Base-by-base conservation (phyloP, 2,329 filamentous ascomycete genomes). In the Piedraia hortae region DNA sequence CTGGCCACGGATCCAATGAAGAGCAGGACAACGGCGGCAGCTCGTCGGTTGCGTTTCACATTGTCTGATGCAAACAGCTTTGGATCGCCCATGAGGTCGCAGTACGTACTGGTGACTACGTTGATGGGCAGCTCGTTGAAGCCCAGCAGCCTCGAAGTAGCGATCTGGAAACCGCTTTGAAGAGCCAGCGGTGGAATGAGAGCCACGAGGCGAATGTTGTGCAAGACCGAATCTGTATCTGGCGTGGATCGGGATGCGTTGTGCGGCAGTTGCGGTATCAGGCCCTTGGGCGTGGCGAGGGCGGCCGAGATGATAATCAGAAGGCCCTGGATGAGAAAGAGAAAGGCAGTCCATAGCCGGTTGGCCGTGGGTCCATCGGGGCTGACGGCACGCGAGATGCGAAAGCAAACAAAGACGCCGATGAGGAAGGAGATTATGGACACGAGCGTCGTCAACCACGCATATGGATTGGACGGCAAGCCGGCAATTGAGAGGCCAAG, bases 401-500 rank as follows among this genome's bases (percentile, higher is more conserved):
- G 34, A 31, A 43, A 42, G 10, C 39, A 40, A 6, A 40, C 34
- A 32, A 56, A 51, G 24, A 55, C 60, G 16, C 60, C 61, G 14
- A 51, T 24, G 28, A 59, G 46, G 42, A 63, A 63, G 29, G 50
- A 47, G 25, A 34, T 39, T 29, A 62, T 56, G 23, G 60, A 63
- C 28, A 51, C 43, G 10, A 57, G 44, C 2, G 55, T 56, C 26
- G 51, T 56, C 22, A 55, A 42, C 56, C 53, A 62, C 24, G 53
- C 58, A 24, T 47, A 47, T 3, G 56, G 55, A 26, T 57, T 42
- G 9, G 45, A 45, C 10, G 46, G 59, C 20, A 61, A 56, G 14
- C 43, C 41, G 3, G 59, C 53, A 7, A 58, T 54, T 24, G 59
- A 60, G 11, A 67, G 54, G 10, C 56, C 60, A 17, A 67, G 48